Percentiles rank a stretch among this genome's conserved stretches.
Conservation (phyloP, 805 yeast genomes). For the Kockiozyma suomiensis region DNA sequence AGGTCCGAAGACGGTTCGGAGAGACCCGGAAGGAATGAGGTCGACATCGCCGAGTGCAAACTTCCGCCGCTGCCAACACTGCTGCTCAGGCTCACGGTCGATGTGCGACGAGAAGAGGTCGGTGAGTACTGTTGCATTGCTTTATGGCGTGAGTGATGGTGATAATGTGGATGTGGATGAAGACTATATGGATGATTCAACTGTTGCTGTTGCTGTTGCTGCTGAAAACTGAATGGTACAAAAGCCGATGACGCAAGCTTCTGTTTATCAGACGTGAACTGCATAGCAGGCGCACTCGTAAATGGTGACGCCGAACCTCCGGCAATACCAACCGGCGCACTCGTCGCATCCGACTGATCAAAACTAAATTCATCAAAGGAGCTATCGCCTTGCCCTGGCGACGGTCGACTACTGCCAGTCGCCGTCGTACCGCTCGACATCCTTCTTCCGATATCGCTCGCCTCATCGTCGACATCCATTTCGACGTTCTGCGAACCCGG, state of each 20-base stretch:
- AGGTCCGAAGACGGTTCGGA: not conserved
- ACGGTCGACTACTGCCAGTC: not conserved
- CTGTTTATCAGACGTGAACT: not conserved
- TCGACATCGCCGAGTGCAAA: not conserved
- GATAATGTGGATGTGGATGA: constrained; percentile 31
- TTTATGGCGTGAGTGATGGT: constrained; percentile 21
- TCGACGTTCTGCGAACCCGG: not conserved
- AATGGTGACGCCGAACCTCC: not conserved
- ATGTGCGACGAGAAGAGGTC: constrained; percentile 25
- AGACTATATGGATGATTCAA: constrained; percentile 17
- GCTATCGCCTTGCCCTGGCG: not conserved
- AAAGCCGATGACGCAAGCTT: not conserved
- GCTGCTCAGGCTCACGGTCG: constrained; percentile 22
- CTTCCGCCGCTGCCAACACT: constrained; percentile 19
- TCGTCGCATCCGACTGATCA: not conserved
- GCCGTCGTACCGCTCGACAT: not conserved
- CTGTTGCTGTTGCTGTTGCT: constrained; percentile 6
- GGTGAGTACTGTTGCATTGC: constrained; percentile 33
- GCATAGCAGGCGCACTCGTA: not conserved
- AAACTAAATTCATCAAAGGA: not conserved
- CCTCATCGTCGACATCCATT: not conserved
- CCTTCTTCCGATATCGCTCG: not conserved
- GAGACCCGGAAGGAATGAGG: not conserved
- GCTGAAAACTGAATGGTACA: constrained; percentile 11
- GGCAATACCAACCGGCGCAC: not conserved